phyloP scores from a whole-genome alignment of 2,329 filamentous ascomycete genomes.

The Drechslerella dactyloides region DNA sequence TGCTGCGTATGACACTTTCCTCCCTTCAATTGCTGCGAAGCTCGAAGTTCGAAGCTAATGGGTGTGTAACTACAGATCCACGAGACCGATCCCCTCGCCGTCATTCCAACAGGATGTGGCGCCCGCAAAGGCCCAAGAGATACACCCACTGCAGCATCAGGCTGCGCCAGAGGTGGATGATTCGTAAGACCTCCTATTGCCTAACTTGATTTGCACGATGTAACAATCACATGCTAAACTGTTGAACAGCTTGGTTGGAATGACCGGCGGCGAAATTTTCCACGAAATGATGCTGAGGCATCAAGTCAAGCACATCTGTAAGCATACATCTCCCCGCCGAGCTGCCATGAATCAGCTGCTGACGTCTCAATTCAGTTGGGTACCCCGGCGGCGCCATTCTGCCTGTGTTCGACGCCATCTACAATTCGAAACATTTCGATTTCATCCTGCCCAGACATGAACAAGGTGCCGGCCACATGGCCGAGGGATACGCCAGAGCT shows the following conservation, averaged over 20 bases:
- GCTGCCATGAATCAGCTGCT: constrained; percentile 2
- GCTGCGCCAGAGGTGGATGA: constrained; percentile 74
- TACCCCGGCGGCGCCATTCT: constrained; percentile 97
- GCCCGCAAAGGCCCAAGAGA: constrained; percentile 64
- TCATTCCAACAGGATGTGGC: constrained; percentile 62
- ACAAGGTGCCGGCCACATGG: constrained; percentile 98
- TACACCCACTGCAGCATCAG: constrained; percentile 71
- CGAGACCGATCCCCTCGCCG: constrained; percentile 57
- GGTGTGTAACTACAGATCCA: constrained; percentile 57
- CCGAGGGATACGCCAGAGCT: constrained; percentile 92
- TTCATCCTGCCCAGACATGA: constrained; percentile 96
- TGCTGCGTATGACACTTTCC: constrained; percentile 63
- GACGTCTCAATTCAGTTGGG: constrained; percentile 65
- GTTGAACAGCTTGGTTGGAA: constrained; percentile 75
- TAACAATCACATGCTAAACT: too few relatives aligned
- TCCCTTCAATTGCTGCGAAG: constrained; percentile 10
- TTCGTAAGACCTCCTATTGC: constrained; percentile 67
- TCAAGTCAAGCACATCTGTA: constrained; percentile 91
- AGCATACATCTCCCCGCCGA: constrained; percentile 59
- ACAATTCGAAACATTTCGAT: constrained; percentile 95
- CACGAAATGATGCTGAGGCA: constrained; percentile 99
- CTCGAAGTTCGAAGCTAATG: constrained; percentile 12
- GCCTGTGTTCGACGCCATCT: constrained; percentile 97
- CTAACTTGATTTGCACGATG: constrained; percentile 25
- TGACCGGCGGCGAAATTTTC: constrained; percentile 94